Conservation (phyloP, 768 basidiomycete genomes). For the Candolleomyces aberdarensis region DNA sequence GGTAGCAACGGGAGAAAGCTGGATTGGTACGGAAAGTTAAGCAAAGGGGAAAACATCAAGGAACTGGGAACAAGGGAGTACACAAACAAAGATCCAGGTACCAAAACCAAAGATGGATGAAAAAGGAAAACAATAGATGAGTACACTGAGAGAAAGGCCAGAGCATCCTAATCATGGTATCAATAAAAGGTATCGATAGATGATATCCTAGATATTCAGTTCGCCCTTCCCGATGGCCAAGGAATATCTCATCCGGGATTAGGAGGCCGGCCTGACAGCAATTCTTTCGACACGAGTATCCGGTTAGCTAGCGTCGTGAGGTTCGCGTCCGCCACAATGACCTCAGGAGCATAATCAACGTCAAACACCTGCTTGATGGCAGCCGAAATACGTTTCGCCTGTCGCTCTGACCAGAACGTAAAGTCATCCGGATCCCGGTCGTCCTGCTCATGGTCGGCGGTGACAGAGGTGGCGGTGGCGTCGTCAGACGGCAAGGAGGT, state of each 20-base stretch:
- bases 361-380: slow-evolving; percentile 80
- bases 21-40: no score
- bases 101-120: no score
- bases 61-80: no score
- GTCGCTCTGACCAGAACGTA: slow-evolving; percentile 85
- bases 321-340: slow-evolving; percentile 93
- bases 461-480: slow-evolving; percentile 12
- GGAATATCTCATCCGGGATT: not conserved
- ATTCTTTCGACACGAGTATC: slow-evolving; percentile 67
- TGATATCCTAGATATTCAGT: no score
- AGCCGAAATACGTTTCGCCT: slow-evolving; percentile 84
- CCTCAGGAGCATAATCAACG: slow-evolving; percentile 86
- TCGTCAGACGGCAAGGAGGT: not conserved
- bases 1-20: no score
- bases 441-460: slow-evolving; percentile 21
- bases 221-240: not conserved
- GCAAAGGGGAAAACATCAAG: no score
- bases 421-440: slow-evolving; percentile 87
- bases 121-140: no score
- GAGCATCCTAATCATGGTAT: no score
- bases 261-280: slow-evolving; percentile 8
- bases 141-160: no score
- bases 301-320: slow-evolving; percentile 78
- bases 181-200: no score
- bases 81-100: no score